phyloP scores from a whole-genome alignment of 2,329 filamentous ascomycete species.

The Onygenales sp. region DNA sequence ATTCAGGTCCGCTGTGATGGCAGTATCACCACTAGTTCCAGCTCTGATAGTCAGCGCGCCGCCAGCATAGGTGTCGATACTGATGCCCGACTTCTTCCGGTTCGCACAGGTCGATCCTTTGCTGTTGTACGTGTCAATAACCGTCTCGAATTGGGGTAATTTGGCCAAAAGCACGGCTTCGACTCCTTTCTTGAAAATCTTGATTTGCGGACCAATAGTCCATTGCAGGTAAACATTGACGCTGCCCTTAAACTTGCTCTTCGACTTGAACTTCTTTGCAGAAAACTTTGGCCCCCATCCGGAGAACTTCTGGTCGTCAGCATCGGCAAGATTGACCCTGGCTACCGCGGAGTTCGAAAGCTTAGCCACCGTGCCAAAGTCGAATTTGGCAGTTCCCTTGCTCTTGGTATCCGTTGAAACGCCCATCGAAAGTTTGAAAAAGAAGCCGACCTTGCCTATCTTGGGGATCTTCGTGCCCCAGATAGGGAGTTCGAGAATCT shows the following conservation, averaged over 20 bases:
- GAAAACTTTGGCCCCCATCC: slow-evolving; percentile 1
- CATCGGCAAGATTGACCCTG: not conserved
- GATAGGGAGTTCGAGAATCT: not conserved
- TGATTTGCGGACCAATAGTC: not conserved
- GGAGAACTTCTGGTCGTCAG: not conserved
- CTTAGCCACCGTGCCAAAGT: not conserved
- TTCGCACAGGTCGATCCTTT: slow-evolving; percentile 3
- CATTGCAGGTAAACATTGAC: not conserved
- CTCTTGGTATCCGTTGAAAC: not conserved
- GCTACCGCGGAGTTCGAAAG: not conserved
- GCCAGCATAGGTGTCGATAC: slow-evolving; percentile 4
- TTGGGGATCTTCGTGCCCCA: not conserved
- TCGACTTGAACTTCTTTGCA: not conserved
- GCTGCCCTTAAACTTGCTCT: not conserved
- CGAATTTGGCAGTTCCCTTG: not conserved
- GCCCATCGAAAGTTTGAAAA: slow-evolving; percentile 1
- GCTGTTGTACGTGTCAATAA: not conserved
- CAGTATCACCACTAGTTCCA: slow-evolving; percentile 4
- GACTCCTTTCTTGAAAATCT: not conserved
- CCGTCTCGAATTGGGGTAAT: not conserved
- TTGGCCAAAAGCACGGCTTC: not conserved
- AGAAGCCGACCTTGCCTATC: not conserved
- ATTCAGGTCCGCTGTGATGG: slow-evolving; percentile 2
- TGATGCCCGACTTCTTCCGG: not conserved
- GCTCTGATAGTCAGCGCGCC: slow-evolving; percentile 3